Evolutionary conservation across 1,284 basidiomycete genomes (phyloP).

Genomic region (Hortiboletus rubellus): DNA sequence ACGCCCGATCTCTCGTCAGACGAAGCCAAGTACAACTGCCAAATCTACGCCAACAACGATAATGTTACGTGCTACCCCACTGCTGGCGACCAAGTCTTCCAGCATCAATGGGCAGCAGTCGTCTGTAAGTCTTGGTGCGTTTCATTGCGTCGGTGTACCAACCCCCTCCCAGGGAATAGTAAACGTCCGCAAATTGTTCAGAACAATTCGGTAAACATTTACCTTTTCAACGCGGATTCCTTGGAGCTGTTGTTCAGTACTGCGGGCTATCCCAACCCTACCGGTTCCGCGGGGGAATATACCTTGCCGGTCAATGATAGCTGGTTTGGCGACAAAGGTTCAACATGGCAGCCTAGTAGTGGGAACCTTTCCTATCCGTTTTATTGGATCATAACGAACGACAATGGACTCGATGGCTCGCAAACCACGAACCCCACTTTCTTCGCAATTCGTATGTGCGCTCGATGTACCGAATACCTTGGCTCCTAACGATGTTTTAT

Average conservation of each 20-base stretch:
- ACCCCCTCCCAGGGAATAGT: conserved; percentile 49
- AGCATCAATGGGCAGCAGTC: conserved; percentile 70
- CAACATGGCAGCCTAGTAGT: conserved; percentile 46
- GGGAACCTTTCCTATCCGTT: conserved; percentile 60
- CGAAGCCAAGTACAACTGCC: conserved; percentile 36
- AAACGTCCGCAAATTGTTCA: conserved; percentile 46
- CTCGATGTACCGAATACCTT: conserved; percentile 4
- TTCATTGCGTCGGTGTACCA: conserved; percentile 17
- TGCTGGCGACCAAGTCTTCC: conserved; percentile 50
- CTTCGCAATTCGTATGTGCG: conserved; percentile 68
- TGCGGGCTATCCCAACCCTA: conserved; percentile 47
- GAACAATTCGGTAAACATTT: conserved; percentile 59
- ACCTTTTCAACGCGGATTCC: conserved; percentile 67
- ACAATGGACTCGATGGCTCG: conserved; percentile 51
- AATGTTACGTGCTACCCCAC: conserved; percentile 73
- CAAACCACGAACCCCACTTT: conserved; percentile 68
- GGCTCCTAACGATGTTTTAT: conserved; percentile 13
- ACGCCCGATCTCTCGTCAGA: conserved; percentile 26
- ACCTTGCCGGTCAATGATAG: conserved; percentile 64
- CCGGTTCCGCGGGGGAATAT: conserved; percentile 53
- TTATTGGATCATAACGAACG: conserved; percentile 69
- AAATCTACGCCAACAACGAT: conserved; percentile 55
- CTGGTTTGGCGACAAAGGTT: conserved; percentile 66
- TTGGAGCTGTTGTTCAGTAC: conserved; percentile 47
- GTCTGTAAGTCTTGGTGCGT: conserved; percentile 59